Evolutionary conservation across 2,329 filamentous ascomycete species (phyloP).

Genomic region (Triangularia setosa): DNA sequence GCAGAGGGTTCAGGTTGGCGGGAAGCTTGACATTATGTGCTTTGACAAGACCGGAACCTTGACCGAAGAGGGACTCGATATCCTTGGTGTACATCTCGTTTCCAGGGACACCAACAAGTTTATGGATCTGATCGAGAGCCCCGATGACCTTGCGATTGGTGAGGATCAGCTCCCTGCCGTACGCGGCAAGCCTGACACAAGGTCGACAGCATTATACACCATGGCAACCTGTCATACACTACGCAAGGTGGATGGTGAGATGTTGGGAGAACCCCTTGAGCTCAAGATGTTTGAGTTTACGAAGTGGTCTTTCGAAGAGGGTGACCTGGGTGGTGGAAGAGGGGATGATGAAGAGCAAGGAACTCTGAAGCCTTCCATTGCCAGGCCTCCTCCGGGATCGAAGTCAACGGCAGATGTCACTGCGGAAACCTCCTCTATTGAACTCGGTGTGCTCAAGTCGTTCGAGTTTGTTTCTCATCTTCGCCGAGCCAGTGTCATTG

Average conservation of each 20-base stretch:
- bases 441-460: conserved; percentile 83
- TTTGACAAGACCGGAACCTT: conserved; percentile 99
- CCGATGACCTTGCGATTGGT: conserved; percentile 51
- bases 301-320: conserved; percentile 87
- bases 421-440: conserved; percentile 57
- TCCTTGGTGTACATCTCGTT: conserved; percentile 81
- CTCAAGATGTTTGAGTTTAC: conserved; percentile 99
- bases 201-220: conserved; percentile 71
- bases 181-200: conserved; percentile 33
- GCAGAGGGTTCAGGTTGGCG: conserved; percentile 92
- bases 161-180: conserved; percentile 24
- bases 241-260: conserved; percentile 77
- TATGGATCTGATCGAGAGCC: conserved; percentile 68
- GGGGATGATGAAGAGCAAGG: conserved; percentile 70
- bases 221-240: conserved; percentile 98
- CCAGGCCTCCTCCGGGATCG: conserved; percentile 67
- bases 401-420: conserved; percentile 31
- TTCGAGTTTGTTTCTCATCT: conserved; percentile 96
- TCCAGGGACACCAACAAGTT: conserved; percentile 61
- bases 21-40: conserved; percentile 92
- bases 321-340: conserved; percentile 61
- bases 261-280: conserved; percentile 90
- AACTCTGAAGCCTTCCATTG: conserved; percentile 81
- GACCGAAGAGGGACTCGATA: conserved; percentile 92
- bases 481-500: conserved; percentile 86